Conservation (phyloP, 306 rosid species). For the Castanea sativa region DNA sequence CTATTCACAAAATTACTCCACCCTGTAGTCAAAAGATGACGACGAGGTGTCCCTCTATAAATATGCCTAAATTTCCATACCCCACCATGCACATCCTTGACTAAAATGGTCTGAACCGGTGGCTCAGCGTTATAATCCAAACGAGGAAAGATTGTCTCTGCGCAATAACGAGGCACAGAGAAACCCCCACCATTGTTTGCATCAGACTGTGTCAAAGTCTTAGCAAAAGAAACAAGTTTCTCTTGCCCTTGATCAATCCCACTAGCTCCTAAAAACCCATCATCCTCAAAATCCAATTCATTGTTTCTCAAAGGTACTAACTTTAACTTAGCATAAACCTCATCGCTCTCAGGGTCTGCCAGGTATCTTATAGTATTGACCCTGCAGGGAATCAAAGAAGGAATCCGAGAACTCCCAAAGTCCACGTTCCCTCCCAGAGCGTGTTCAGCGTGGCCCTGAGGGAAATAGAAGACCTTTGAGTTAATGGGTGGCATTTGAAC, state of each 20-base stretch:
- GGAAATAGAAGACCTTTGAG: slow-evolving; percentile 83
- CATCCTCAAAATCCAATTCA: slow-evolving; percentile 45
- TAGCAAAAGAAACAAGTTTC: slow-evolving; percentile 73
- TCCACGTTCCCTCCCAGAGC: slow-evolving; percentile 51
- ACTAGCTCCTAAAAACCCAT: slow-evolving; percentile 38
- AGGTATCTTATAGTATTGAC: slow-evolving; percentile 62
- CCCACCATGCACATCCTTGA: slow-evolving; percentile 89
- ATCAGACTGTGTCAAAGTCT: slow-evolving; percentile 96
- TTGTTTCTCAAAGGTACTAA: slow-evolving; percentile 56
- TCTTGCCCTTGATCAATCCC: slow-evolving; percentile 41
- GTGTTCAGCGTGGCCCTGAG: slow-evolving; percentile 93
- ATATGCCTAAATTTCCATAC: slow-evolving; percentile 96
- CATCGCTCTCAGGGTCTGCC: slow-evolving; percentile 92
- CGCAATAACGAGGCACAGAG: slow-evolving; percentile 96
- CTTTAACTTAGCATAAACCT: slow-evolving; percentile 70
- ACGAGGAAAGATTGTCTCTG: slow-evolving; percentile 88
- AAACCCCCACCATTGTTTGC: slow-evolving; percentile 98
- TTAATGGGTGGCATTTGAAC: slow-evolving; percentile 86
- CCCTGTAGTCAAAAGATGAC: slow-evolving; percentile 94
- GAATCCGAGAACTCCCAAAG: slow-evolving; percentile 51
- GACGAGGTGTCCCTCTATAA: slow-evolving; percentile 95
- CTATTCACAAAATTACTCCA: slow-evolving; percentile 98
- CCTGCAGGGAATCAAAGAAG: slow-evolving; percentile 59
- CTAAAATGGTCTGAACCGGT: slow-evolving; percentile 83
- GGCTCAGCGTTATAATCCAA: slow-evolving; percentile 82